Base-by-base conservation (phyloP, 2,329 filamentous ascomycete species). In the Calonectria hawksworthii region DNA sequence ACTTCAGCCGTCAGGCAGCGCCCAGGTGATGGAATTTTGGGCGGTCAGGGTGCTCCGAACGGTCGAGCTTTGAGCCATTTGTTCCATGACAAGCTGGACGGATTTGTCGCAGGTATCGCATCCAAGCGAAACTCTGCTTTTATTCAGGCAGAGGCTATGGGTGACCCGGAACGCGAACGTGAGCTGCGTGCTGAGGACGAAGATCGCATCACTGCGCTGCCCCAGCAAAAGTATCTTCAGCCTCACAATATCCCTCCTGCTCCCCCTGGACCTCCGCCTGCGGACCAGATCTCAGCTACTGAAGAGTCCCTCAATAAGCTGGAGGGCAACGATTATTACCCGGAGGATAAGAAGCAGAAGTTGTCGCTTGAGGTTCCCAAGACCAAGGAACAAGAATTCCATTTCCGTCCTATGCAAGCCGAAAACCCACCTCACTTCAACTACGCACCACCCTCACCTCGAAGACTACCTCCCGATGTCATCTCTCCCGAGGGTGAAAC, bases 1-100 rank as follows among this genome's bases (percentile, higher is more conserved):
- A 99, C 96, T 0, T 92, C 94, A 1, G 91, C 95, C 10, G 84
- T 86, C 21, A 81, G 84, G 10, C 78, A 84, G 41, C 82, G 85
- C 28, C 76, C 82, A 61, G 81, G 80, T 86, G 83, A 88, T 86
- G 82, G 92, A 85, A 73, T 88, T 92, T 68, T 78, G 83, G 50
- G 65, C 2, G 70, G 76, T 5, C 80, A 79, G 32, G 75, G 52
- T 30, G 68, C 78, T 1, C 78, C 78, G 16, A 72, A 78, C 9
- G 80, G 78, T n/a, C 85, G 93, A 81, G 93, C 93, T 4, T 89
- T 96, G 71, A 95, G 93, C 80, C 93, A 93, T 79, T 87, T 93
- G 79, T 93, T 98, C 79, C 94, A 98, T 83, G 95, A 98, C 85
- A 95, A 94, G 84, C 92, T 98, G 72, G 96, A 98, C 83, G 94